Percentiles rank a stretch among this genome's conserved stretches.
These are phyloP conservation scores for Bruguiera sexangula DNA, from an alignment of 345 rosid genomes.

Conservation along the genomic window DNA sequence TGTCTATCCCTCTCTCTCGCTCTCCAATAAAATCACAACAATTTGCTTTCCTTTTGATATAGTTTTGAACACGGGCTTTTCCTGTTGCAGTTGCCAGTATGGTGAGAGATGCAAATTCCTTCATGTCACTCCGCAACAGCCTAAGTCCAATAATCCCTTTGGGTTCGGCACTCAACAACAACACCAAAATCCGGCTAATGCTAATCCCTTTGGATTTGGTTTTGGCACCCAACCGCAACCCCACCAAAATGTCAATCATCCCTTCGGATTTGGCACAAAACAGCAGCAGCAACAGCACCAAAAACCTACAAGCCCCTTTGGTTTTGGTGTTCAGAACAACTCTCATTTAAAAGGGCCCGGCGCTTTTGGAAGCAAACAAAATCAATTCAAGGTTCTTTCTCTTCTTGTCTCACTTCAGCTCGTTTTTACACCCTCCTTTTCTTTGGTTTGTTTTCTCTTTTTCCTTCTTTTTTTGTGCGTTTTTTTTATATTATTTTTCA, in stretches of 20 bases:
- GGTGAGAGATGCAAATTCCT: conserved; percentile 72
- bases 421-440: neutral
- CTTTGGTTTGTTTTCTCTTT: neutral
- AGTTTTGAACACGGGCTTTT: neutral
- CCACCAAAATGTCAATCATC: conserved; percentile 41
- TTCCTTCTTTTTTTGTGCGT: neutral
- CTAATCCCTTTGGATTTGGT: conserved; percentile 56
- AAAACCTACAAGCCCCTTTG: neutral
- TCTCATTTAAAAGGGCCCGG: conserved; percentile 35
- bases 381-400: conserved; percentile 59
- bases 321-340: conserved; percentile 48
- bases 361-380: conserved; percentile 33
- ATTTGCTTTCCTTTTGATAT: neutral
- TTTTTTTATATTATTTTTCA: no score
- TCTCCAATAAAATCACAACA: neutral
- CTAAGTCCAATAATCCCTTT: conserved; percentile 21
- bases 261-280: conserved; percentile 49
- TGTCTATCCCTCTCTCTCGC: conserved; percentile 5
- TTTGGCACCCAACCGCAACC: conserved; percentile 45
- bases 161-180: conserved; percentile 21
- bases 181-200: neutral
- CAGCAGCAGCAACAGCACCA: neutral
- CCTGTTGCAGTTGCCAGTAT: conserved; percentile 63
- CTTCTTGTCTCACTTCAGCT: neutral
- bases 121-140: conserved; percentile 56